A percentile compares a stretch with the other conserved stretches of the same genome.
These are phyloP conservation scores for Clonostachys sp. DNA, from an alignment of 2,329 filamentous ascomycete species.

Conservation along the genomic window DNA sequence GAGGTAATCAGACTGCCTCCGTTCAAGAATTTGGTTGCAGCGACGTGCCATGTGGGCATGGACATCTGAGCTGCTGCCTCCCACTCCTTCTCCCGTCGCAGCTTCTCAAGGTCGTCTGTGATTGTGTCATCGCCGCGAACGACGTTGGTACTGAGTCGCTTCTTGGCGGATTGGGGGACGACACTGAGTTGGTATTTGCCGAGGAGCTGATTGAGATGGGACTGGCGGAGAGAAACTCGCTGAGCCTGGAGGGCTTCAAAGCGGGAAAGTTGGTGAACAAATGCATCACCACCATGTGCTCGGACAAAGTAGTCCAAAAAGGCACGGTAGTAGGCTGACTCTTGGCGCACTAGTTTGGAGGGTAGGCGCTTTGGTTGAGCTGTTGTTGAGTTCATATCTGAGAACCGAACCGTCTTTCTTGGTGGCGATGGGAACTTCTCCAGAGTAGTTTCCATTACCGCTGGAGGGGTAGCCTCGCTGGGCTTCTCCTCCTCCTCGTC, in stretches of 20 bases:
- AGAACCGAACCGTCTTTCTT: constrained; percentile 78
- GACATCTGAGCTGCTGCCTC: constrained; percentile 73
- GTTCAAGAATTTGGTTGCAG: constrained; percentile 56
- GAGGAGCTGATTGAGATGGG: constrained; percentile 75
- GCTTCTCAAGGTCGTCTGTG: constrained; percentile 57
- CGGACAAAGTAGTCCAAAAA: constrained; percentile 72
- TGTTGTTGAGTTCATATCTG: constrained; percentile 41
- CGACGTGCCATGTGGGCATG: constrained; percentile 56
- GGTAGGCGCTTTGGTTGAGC: constrained; percentile 45
- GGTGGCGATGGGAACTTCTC: constrained; percentile 12
- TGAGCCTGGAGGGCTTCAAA: constrained; percentile 86
- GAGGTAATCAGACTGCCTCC: constrained; percentile 61
- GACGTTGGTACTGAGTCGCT: constrained; percentile 67
- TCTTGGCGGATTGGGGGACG: constrained; percentile 64
- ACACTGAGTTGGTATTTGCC: constrained; percentile 80
- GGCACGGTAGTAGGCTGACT: constrained; percentile 83
- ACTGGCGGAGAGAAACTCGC: constrained; percentile 66
- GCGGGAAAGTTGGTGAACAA: constrained; percentile 77
- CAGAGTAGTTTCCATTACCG: not conserved
- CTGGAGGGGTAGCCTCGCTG: not conserved
- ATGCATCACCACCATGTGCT: constrained; percentile 66
- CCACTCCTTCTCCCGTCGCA: constrained; percentile 70
- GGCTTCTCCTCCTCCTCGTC: constrained; percentile 6
- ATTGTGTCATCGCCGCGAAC: constrained; percentile 66
- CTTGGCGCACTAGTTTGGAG: constrained; percentile 48